These are phyloP conservation scores for Blepharisma undulans DNA, from an alignment of 169 alveolate species.

Conservation along the genomic window DNA sequence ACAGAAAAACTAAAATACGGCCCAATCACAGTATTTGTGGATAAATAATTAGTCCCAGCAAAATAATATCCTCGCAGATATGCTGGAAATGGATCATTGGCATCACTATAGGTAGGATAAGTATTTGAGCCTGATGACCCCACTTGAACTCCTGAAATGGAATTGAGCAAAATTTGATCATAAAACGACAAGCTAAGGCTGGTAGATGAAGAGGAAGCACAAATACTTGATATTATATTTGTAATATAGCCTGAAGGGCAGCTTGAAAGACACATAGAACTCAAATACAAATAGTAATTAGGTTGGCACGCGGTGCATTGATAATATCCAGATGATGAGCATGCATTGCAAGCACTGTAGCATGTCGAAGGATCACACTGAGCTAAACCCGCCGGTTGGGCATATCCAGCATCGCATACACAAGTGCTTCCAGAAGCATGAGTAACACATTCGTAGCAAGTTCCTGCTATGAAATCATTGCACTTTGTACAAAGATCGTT, in stretches of 20 bases:
- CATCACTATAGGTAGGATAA: not conserved
- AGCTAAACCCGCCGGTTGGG: not conserved
- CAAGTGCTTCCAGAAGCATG: not conserved
- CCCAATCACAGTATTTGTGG: not conserved
- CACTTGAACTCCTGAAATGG: not conserved
- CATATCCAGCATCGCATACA: not conserved
- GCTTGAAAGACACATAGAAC: not conserved
- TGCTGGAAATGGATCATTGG: not conserved
- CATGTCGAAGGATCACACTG: not conserved
- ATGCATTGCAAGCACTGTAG: not conserved
- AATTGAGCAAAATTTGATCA: not conserved
- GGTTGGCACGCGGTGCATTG: not conserved
- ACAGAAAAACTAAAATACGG: not conserved
- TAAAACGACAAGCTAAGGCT: not conserved
- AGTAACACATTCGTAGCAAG: not conserved
- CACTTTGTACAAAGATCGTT: not conserved
- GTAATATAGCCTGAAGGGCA: slow-evolving; percentile 1
- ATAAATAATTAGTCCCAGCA: not conserved
- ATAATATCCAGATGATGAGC: slow-evolving; percentile 1
- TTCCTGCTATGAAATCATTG: not conserved
- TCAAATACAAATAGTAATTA: not conserved
- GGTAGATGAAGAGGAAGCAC: not conserved
- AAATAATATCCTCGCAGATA: not conserved
- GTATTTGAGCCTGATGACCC: not conserved
- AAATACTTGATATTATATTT: not conserved